phyloP scores from a whole-genome alignment of 352 stramenopile genomes.

The Phytophthora colocasiae region DNA sequence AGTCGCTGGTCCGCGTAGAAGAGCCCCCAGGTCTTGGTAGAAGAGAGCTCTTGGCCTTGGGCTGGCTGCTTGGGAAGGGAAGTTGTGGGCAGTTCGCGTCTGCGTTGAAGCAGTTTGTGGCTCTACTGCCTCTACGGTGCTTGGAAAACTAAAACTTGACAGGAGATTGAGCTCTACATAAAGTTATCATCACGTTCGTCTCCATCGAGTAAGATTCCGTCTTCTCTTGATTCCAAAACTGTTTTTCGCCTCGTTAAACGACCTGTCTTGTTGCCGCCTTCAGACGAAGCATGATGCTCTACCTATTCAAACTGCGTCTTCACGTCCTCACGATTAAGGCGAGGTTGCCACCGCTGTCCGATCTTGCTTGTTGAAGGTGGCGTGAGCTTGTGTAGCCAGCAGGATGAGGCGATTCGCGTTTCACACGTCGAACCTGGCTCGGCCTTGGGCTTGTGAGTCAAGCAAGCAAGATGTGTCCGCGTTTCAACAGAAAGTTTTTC shows the following conservation, averaged over 20 bases:
- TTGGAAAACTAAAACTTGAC: no score
- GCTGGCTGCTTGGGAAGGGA: not conserved
- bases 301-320: constrained; percentile 5
- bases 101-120: no score
- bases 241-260: constrained; percentile 12
- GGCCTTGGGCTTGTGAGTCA: constrained; percentile 2
- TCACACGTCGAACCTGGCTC: constrained; percentile 10
- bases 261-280: constrained; percentile 12
- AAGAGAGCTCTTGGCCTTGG: constrained; percentile 15
- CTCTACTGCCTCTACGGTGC: no score
- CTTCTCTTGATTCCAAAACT: no score
- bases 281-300: constrained; percentile 15
- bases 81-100: not conserved
- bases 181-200: no score
- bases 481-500: constrained; percentile 3
- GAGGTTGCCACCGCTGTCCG: constrained; percentile 2
- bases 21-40: constrained; percentile 16
- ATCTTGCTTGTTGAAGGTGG: constrained; percentile 18
- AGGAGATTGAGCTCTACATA: not conserved
- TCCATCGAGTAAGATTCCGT: no score
- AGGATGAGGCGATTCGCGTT: constrained; percentile 16
- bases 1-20: constrained; percentile 21
- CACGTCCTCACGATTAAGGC: constrained; percentile 22
- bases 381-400: constrained; percentile 15
- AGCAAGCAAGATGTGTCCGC: constrained; percentile 25